Conservation (phyloP, 495 filamentous ascomycete genomes). For the Penicillium riverlandense region DNA sequence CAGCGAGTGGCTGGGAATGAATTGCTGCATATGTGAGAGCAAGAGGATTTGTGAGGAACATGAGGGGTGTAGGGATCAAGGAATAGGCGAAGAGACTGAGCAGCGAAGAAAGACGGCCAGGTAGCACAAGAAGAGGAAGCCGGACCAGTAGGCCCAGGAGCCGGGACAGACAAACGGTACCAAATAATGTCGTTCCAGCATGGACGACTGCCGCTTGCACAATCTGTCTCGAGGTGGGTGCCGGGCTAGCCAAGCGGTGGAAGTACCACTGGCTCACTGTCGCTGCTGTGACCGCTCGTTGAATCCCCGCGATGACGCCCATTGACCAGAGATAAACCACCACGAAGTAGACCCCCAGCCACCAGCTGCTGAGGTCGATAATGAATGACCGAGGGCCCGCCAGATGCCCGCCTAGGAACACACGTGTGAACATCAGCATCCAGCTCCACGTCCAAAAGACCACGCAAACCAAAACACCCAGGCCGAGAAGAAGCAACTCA, state of each 20-base stretch:
- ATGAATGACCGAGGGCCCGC: conserved; percentile 58
- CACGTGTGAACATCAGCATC: conserved; percentile 92
- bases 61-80: conserved; percentile 75
- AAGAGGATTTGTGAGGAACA: conserved; percentile 79
- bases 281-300: conserved; percentile 85
- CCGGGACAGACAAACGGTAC: conserved; percentile 82
- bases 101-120: conserved; percentile 59
- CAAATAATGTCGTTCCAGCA: conserved; percentile 79
- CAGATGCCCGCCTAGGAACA: conserved; percentile 83
- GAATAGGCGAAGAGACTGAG: conserved; percentile 61
- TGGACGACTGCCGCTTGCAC: conserved; percentile 77
- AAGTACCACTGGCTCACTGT: conserved; percentile 99
- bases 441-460: conserved; percentile 91
- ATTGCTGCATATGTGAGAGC: conserved; percentile 91
- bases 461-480: conserved; percentile 66
- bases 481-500: conserved; percentile 72
- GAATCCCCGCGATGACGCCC: conserved; percentile 74
- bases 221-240: conserved; percentile 66
- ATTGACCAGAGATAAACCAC: conserved; percentile 94
- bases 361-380: conserved; percentile 83
- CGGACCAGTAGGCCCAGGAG: conserved; percentile 73
- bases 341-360: conserved; percentile 81
- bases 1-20: conserved; percentile 73
- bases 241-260: conserved; percentile 75
- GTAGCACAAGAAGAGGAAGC: conserved; percentile 78